Base-by-base conservation (phyloP, 352 stramenopile species). In the Phytophthora tubulina region DNA sequence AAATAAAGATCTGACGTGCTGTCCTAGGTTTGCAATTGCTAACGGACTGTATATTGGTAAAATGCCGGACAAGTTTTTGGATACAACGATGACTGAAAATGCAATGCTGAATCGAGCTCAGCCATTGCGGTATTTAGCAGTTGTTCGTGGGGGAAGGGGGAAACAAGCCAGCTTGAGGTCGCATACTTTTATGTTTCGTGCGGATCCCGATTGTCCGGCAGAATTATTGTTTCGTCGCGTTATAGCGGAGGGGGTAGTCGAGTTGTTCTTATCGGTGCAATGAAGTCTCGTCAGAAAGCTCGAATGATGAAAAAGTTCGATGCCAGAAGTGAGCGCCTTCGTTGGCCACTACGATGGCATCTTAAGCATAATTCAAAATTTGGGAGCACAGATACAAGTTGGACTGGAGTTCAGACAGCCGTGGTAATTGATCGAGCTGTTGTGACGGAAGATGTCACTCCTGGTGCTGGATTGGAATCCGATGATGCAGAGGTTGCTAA, bases 1-100 rank as follows among this genome's bases (percentile, higher is more conserved):
- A 11, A 27, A 49, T 14, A 49, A 49, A 9, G 7, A 17, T 3
- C 42, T 17, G n/a, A 27, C 11, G 4, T 10, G 21, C 6, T 27
- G 14, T 21, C 46, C 58, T 6, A 31, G 51, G 14, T 57, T 57
- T 57, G n/a, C 45, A 14, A 66, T 57, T 3, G 33, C 45, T 4
- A 66, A 66, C 51, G 46, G 58, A n/a, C n/a, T 66, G 6, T 66
- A 42, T 5, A 66, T 66, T n/a, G 58, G 46, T 6, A n/a, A n/a
- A 32, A 11, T 58, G 14, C 33, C 33, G 5, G 17, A 41, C 4
- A 10, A 30, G 3, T 38, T 38, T n/a, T 6, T 41, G 13, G 58
- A 66, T 13, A 46, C 17, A 32, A 66, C 46, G 13, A 31, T 56
- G 6, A 51, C 35, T 2, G 35, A 66, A n/a, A 57, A 66, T 50